Evolutionary conservation across 2,329 filamentous ascomycete species (phyloP).

Genomic region (Nothomitra cinnamomea): DNA sequence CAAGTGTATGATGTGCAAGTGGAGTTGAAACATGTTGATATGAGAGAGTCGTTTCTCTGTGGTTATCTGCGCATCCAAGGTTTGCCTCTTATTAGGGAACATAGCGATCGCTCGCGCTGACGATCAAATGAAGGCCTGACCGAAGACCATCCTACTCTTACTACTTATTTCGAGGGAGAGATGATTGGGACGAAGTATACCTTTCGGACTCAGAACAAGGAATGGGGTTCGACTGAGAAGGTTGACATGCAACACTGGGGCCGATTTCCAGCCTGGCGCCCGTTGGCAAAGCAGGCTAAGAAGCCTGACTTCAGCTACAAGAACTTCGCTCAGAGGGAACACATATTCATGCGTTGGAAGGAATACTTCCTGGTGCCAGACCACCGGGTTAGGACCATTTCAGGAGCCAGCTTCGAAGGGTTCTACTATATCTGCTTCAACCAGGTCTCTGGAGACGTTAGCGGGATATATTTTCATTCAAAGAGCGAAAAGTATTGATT

Average conservation of each 20-base stretch:
- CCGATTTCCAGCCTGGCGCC: slow-evolving; percentile 74
- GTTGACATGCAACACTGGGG: slow-evolving; percentile 88
- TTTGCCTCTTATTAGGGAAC: slow-evolving; percentile 21
- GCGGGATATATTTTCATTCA: slow-evolving; percentile 92
- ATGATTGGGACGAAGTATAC: slow-evolving; percentile 90
- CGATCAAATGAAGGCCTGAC: slow-evolving; percentile 52
- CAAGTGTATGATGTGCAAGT: slow-evolving; percentile 93
- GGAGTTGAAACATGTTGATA: slow-evolving; percentile 90
- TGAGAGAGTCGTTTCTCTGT: slow-evolving; percentile 84
- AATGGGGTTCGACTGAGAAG: slow-evolving; percentile 85
- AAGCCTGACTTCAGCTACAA: slow-evolving; percentile 40
- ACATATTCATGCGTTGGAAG: slow-evolving; percentile 99
- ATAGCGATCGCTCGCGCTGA: background rate
- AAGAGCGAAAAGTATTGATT: slow-evolving; percentile 75
- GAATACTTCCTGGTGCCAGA: slow-evolving; percentile 95
- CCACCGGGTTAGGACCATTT: slow-evolving; percentile 78
- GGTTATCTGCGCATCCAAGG: slow-evolving; percentile 94
- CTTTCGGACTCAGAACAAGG: slow-evolving; percentile 78
- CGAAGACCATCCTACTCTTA: slow-evolving; percentile 90
- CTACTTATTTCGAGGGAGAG: slow-evolving; percentile 95
- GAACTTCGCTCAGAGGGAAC: slow-evolving; percentile 62
- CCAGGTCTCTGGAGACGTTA: slow-evolving; percentile 69
- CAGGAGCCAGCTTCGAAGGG: slow-evolving; percentile 89
- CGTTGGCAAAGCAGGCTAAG: slow-evolving; percentile 48
- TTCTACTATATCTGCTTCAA: slow-evolving; percentile 99